Evolutionary conservation across 805 yeast species (phyloP), one percentile per base, ranked within the genome.

Genomic region (Candida khao-thaluensis): DNA sequence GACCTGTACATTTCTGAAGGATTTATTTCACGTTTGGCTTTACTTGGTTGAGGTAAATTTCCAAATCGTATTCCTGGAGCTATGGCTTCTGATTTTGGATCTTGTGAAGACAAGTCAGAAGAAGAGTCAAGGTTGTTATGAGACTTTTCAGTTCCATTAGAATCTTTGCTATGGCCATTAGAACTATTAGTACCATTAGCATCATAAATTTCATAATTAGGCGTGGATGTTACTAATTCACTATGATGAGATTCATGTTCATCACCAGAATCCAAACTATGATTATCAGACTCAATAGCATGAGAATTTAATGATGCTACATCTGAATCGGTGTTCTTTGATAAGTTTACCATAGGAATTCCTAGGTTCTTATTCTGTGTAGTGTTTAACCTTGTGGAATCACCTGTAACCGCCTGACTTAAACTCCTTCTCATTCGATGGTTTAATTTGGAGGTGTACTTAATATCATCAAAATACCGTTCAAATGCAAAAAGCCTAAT

Each of bases 401-500:
- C 41, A 3, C 11, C 18, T 3, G 41, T 38, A 17, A 11, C 34
- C 47, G 56, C 14, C 41, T 82, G 82, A 2, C 93, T 84, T 7
- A 83, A 81, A 0, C 89, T 79, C 44, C 96, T 71, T 52, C 99
- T 77, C 84, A 89, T 80, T 54, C 79, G 77, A 59, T 81, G 84
- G 57, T 90, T 85, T 43, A 77, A 57, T 53, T 84, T 85, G n/a
- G 97, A 86, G 38, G 74, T 73, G 43, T 72, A 77, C 45, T 82
- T 82, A 57, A 93, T 90, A 49, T 82, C 79, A 56, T 87, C 91
- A 60, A 93, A 88, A 50, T 82, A 76, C 48, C 87, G 76, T 57
- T 89, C 95, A 61, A 86, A 93, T 87, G 95, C 85, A 57, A 85
- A 86, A 32, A 93, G 66, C 36, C 99, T 74, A 7, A 90, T 66